Conservation (phyloP, 768 basidiomycete genomes). For the Tylopilus sp. region DNA sequence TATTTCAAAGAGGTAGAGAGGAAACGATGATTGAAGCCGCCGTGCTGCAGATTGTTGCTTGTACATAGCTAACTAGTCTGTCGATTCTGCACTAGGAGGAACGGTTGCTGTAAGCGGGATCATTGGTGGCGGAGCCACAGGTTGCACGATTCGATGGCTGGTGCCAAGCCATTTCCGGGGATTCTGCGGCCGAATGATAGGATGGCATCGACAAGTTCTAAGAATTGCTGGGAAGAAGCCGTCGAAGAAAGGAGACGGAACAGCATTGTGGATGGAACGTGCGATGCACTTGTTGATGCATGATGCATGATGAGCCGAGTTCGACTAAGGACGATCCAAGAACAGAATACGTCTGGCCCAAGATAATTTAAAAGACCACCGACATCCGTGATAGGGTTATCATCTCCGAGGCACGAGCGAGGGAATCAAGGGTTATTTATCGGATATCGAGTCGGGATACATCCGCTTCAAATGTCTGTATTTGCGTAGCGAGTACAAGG, state of each 20-base stretch:
- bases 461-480: constrained; percentile 76
- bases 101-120: neutral
- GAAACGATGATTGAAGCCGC: neutral
- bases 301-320: neutral
- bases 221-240: neutral
- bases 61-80: no score
- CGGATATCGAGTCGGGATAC: constrained; percentile 39
- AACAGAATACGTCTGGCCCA: no score
- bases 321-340: neutral
- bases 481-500: constrained; percentile 77
- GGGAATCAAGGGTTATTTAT: constrained; percentile 2
- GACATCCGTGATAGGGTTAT: neutral
- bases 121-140: neutral
- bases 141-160: no score
- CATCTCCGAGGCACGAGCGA: neutral
- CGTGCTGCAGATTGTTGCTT: neutral
- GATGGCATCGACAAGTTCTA: neutral
- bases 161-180: neutral
- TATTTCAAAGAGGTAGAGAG: neutral
- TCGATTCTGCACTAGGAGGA: neutral
- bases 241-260: neutral
- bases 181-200: neutral
- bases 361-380: neutral
- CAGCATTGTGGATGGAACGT: neutral
- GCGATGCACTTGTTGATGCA: no score